Conservation (phyloP, 176 grass and related monocot genomes). For the Cenchrus purpureus region DNA sequence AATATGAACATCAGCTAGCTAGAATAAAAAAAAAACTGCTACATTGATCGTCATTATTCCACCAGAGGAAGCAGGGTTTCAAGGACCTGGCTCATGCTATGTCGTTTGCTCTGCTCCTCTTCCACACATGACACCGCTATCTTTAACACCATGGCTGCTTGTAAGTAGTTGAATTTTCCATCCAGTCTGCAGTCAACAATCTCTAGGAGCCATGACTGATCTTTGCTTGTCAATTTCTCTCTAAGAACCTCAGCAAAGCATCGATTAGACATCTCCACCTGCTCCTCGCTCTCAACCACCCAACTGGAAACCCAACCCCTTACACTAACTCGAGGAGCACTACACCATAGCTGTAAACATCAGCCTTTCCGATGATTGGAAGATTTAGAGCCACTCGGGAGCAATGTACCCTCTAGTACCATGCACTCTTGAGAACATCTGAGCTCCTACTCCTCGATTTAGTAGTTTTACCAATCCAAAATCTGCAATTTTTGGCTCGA, state of each 20-base stretch:
- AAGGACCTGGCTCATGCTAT: conserved; percentile 45
- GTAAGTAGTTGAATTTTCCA: conserved; percentile 41
- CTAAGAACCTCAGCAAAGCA: conserved; percentile 8
- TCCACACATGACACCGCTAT: conserved; percentile 52
- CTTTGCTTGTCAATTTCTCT: conserved; percentile 42
- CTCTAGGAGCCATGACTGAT: conserved; percentile 47
- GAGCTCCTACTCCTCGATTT: not conserved
- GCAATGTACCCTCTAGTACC: conserved; percentile 76
- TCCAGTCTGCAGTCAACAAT: conserved; percentile 45
- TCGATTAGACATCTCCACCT: conserved; percentile 23
- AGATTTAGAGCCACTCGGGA: conserved; percentile 65
- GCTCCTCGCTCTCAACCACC: conserved; percentile 24
- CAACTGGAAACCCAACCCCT: conserved; percentile 47
- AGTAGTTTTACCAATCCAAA: conserved; percentile 65
- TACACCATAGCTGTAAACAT: conserved; percentile 64
- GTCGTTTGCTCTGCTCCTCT: conserved; percentile 50
- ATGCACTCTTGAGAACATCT: conserved; percentile 44
- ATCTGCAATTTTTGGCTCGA: conserved; percentile 64
- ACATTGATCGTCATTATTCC: not conserved
- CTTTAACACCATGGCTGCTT: conserved; percentile 41
- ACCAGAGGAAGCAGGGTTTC: conserved; percentile 33
- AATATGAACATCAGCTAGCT: not conserved
- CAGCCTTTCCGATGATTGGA: conserved; percentile 51
- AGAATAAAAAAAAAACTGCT: not conserved
- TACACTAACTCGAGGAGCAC: conserved; percentile 64